phyloP scores from a whole-genome alignment of 1,139 yeast genomes.

The Yamadazyma dushanensis region DNA sequence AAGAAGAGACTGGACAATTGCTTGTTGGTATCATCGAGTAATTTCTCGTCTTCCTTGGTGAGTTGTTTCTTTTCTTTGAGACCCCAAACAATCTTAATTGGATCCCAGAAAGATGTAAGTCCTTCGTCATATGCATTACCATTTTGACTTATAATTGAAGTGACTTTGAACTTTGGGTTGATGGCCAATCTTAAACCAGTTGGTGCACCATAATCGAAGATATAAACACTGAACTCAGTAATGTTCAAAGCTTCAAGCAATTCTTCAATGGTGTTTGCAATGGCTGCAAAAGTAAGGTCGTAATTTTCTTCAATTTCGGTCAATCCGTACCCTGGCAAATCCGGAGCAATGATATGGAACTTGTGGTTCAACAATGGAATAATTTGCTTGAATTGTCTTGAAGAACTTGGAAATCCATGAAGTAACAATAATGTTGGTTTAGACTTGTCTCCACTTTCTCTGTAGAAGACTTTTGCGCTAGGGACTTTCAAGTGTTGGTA shows the following conservation, averaged over 20 bases:
- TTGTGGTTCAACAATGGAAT: constrained; percentile 33
- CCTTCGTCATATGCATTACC: constrained; percentile 48
- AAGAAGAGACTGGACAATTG: constrained; percentile 17
- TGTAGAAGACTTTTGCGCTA: constrained; percentile 31
- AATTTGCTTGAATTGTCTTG: constrained; percentile 35
- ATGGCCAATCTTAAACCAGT: constrained; percentile 37
- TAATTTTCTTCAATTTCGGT: constrained; percentile 29
- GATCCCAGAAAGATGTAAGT: constrained; percentile 36
- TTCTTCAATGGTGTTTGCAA: constrained; percentile 29
- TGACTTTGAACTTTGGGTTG: constrained; percentile 25
- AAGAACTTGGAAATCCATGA: constrained; percentile 47
- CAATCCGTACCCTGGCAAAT: constrained; percentile 44
- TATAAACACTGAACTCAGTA: constrained; percentile 26
- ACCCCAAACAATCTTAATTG: constrained; percentile 31
- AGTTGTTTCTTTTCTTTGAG: constrained; percentile 12
- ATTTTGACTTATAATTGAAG: constrained; percentile 37
- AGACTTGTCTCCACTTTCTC: constrained; percentile 32
- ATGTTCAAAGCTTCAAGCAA: constrained; percentile 29
- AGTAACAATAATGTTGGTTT: constrained; percentile 35
- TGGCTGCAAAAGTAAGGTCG: constrained; percentile 28
- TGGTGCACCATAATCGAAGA: constrained; percentile 48
- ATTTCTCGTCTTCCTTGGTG: constrained; percentile 11
- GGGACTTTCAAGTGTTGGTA: constrained; percentile 11
- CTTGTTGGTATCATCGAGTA: constrained; percentile 10
- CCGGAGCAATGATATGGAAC: constrained; percentile 45